A percentile compares a stretch with the other conserved stretches of the same genome.
Conservation (phyloP, 1,139 yeast genomes). For the Groenewaldozyma auringiensis region DNA sequence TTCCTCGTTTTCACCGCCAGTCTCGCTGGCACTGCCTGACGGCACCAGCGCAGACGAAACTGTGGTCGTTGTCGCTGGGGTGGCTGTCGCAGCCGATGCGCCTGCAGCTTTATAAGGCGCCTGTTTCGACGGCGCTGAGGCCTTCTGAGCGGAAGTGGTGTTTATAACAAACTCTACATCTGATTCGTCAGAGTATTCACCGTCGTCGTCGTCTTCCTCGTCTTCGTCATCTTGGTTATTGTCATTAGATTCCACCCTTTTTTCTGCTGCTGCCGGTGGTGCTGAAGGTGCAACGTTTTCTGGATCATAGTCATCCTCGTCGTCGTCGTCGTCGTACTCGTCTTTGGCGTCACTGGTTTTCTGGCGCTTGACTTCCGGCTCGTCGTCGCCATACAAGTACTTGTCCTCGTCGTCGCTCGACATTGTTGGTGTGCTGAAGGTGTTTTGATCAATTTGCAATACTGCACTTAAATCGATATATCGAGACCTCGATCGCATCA, state of each 20-base stretch:
- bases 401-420: constrained; percentile 68
- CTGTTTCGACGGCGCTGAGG: constrained; percentile 29
- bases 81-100: constrained; percentile 16
- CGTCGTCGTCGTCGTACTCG: constrained; percentile 13
- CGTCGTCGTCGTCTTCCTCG: constrained; percentile 23
- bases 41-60: constrained; percentile 14
- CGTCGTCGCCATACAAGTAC: constrained; percentile 70
- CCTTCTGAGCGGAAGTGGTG: constrained; percentile 34
- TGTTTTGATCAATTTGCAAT: too few species aligned
- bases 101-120: constrained; percentile 17
- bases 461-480: too few species aligned
- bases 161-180: constrained; percentile 61
- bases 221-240: constrained; percentile 21
- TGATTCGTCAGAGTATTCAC: constrained; percentile 30
- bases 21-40: constrained; percentile 16
- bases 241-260: constrained; percentile 17
- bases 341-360: constrained; percentile 19
- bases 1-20: constrained; percentile 29
- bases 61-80: constrained; percentile 15
- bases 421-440: too few species aligned
- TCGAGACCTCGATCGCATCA: too few species aligned
- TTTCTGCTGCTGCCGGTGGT: neutral
- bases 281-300: constrained; percentile 10
- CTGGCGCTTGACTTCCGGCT: constrained; percentile 32
- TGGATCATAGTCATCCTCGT: constrained; percentile 20